Conservation (phyloP, 2,329 filamentous ascomycete species). For the Colletotrichum tropicale region DNA sequence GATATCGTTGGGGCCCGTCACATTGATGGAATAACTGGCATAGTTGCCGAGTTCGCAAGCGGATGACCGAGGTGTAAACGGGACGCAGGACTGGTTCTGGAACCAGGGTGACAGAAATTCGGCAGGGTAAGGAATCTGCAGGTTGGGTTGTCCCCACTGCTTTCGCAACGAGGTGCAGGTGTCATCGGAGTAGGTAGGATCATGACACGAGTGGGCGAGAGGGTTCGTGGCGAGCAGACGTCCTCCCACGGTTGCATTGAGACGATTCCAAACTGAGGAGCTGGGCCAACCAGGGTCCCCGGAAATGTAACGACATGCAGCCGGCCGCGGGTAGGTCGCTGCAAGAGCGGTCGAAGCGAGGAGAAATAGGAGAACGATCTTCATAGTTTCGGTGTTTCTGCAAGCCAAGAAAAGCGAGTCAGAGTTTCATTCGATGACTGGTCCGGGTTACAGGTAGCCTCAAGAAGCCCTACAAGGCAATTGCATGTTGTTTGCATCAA, state of each 20-base stretch:
- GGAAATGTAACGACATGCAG: background rate
- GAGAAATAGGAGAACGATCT: background rate
- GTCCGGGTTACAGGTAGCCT: background rate
- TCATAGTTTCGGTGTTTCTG: background rate
- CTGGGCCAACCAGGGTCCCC: background rate
- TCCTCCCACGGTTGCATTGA: background rate
- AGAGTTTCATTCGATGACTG: background rate
- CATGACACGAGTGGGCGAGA: background rate
- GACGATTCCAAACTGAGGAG: background rate
- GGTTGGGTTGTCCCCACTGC: conserved; percentile 49
- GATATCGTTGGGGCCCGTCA: too few relatives aligned
- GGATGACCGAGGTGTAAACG: too few relatives aligned
- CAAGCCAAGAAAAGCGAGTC: background rate
- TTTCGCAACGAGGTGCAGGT: conserved; percentile 36
- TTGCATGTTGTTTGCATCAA: background rate
- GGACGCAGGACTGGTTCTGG: too few relatives aligned
- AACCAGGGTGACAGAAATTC: background rate
- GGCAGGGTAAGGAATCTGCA: background rate
- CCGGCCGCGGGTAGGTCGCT: background rate
- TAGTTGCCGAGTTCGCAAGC: too few relatives aligned
- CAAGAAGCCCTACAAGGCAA: background rate
- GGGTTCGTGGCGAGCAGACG: background rate
- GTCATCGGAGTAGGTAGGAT: background rate
- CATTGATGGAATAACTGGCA: too few relatives aligned
- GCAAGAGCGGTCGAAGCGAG: background rate